Percentiles rank a stretch among this genome's conserved stretches.
Evolutionary conservation across 352 stramenopile genomes (phyloP).

Genomic region (Phytopythium aichiense): DNA sequence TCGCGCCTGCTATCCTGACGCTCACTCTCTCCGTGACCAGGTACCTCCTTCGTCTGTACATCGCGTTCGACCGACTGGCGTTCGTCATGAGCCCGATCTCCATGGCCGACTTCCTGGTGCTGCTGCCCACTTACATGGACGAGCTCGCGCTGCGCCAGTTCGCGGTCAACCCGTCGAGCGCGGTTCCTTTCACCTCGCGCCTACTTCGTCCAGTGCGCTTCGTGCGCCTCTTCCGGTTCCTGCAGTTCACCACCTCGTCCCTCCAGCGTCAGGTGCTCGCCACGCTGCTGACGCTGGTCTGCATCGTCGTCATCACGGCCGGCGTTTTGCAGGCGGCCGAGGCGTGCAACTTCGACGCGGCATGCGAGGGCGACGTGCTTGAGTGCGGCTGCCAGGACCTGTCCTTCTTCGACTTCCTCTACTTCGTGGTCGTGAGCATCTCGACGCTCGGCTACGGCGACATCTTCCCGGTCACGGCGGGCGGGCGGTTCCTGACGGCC

Average conservation of each 20-base stretch:
- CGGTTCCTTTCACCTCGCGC: slow-evolving; percentile 10
- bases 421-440: slow-evolving; percentile 84
- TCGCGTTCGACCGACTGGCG: slow-evolving; percentile 57
- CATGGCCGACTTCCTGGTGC: slow-evolving; percentile 50
- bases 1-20: background rate
- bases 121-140: slow-evolving; percentile 38
- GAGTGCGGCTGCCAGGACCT: slow-evolving; percentile 53
- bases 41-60: slow-evolving; percentile 56
- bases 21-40: slow-evolving; percentile 10
- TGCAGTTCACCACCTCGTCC: slow-evolving; percentile 71
- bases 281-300: slow-evolving; percentile 60
- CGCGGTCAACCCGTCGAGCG: background rate
- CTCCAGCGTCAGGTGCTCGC: slow-evolving; percentile 64
- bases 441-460: slow-evolving; percentile 84
- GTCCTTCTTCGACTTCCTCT: slow-evolving; percentile 70
- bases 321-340: slow-evolving; percentile 68
- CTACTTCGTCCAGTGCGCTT: slow-evolving; percentile 61
- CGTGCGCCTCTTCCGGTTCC: slow-evolving; percentile 62
- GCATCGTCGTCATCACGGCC: slow-evolving; percentile 64
- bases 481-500: slow-evolving; percentile 72
- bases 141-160: background rate
- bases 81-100: slow-evolving; percentile 49
- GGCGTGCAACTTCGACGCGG: slow-evolving; percentile 24
- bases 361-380: slow-evolving; percentile 16
- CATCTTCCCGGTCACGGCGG: slow-evolving; percentile 55